These are phyloP conservation scores for Torulaspora franciscae DNA, from an alignment of 805 yeast species.

Conservation along the genomic window DNA sequence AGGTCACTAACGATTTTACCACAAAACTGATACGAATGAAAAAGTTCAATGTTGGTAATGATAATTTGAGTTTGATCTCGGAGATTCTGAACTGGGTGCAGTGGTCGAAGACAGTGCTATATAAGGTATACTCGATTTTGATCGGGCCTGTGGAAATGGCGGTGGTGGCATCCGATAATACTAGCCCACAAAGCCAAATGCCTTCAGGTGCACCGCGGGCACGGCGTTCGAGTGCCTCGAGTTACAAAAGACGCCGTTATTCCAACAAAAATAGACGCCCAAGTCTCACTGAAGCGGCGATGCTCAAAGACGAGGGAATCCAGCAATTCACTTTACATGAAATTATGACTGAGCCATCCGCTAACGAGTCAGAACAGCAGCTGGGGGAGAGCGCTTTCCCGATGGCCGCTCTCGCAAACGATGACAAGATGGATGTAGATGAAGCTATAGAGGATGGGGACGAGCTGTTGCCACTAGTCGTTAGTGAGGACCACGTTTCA, in stretches of 20 bases:
- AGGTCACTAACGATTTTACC: constrained; percentile 30
- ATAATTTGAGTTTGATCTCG: constrained; percentile 25
- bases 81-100: constrained; percentile 31
- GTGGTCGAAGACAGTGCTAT: constrained; percentile 28
- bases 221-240: constrained; percentile 13
- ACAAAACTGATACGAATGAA: constrained; percentile 22
- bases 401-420: constrained; percentile 1
- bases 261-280: constrained; percentile 30
- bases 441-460: constrained; percentile 6
- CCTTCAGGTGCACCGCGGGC: constrained; percentile 4
- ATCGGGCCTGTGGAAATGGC: constrained; percentile 1
- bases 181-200: not conserved
- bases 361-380: not conserved
- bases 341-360: constrained; percentile 27
- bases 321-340: constrained; percentile 34
- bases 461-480: constrained; percentile 16
- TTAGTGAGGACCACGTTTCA: constrained; percentile 31
- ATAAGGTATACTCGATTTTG: constrained; percentile 9
- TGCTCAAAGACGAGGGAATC: constrained; percentile 34
- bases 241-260: constrained; percentile 27
- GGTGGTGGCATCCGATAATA: not conserved
- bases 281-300: constrained; percentile 30
- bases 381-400: not conserved
- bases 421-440: constrained; percentile 20
- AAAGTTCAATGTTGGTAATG: constrained; percentile 32